Evolutionary conservation across 371 early-diverging fungal genomes (phyloP), one percentile per base, ranked within the genome.

Genomic region (Quaeritorhiza haematococci): DNA sequence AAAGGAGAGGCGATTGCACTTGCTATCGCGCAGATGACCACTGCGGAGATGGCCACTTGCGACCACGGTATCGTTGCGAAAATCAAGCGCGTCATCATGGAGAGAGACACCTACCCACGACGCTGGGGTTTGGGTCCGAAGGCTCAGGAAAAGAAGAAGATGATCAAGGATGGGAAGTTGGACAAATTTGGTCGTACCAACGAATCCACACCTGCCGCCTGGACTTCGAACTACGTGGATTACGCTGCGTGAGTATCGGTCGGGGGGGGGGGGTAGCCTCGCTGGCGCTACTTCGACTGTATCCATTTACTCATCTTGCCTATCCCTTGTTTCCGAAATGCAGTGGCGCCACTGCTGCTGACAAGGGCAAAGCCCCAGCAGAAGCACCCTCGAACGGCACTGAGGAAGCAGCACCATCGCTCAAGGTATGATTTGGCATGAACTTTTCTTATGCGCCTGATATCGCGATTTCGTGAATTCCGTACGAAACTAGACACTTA

Each of bases 71-170:
- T 97, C 26, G 96, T 99, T 52, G 92, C 96, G 66, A 93, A 94
- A 83, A 95, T 98, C 68, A 98, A 98, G 87, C 88, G 99, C 69
- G 99, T 99, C 45, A 98, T 99, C 61, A 99, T 99, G 99, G 99
- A 99, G 75, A 92, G 98, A 59, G 98, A 96, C 74, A 93, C 98
- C 13, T 99, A 99, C 73, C 96, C 96, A 46, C 87, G 93, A 52
- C 83, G 88, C 56, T 99, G 98, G 98, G 98, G 99, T 29, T 76
- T 97, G 65, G 98, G 98, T 48, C 95, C 96, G 32, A 84, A 88
- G 65, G 98, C 98, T 27, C 76, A 82, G 66, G 88, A 93, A 78
- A 97, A 97, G 88, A 97, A 97, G 87, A 89, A 91, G 81, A 59
- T 97, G 69, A 88, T 93, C 85, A 90, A 91, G 75, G 91, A 89